Conservation (phyloP, 768 basidiomycete species). For the Termitomyces sp. region DNA sequence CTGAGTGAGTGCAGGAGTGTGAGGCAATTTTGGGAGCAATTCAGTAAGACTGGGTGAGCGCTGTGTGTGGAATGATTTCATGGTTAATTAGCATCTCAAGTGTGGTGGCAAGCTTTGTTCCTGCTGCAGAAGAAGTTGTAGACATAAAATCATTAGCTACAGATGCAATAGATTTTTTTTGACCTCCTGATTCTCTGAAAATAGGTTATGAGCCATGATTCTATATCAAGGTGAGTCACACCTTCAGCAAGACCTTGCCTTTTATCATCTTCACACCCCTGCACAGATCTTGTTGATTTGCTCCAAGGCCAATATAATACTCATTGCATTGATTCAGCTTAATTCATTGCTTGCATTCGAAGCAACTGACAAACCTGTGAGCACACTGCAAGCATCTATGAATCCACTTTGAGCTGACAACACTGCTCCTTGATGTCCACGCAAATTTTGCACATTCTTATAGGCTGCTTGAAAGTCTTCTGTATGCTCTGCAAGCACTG, state of each 20-base stretch:
- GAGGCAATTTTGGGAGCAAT: neutral
- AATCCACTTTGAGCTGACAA: constrained; percentile 2
- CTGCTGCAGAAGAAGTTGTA: neutral
- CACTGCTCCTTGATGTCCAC: constrained; percentile 2
- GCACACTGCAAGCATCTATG: constrained; percentile 2
- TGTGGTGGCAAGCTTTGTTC: too few species aligned
- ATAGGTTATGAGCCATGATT: neutral
- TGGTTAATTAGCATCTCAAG: neutral
- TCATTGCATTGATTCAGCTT: constrained; percentile 5
- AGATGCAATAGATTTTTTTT: neutral
- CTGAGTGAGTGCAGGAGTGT: too few species aligned
- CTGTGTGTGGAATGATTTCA: neutral
- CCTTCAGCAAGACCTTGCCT: constrained; percentile 3
- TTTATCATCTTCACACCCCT: constrained; percentile 6
- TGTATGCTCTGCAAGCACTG: neutral
- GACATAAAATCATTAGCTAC: neutral
- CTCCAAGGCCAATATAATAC: constrained; percentile 6
- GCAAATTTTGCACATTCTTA: constrained; percentile 5
- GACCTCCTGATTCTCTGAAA: constrained; percentile 2
- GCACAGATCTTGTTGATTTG: constrained; percentile 7
- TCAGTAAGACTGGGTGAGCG: neutral
- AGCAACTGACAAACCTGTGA: constrained; percentile 1
- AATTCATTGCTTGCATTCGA: constrained; percentile 4
- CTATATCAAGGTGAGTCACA: neutral
- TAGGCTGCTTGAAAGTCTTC: neutral